phyloP scores from a whole-genome alignment of 768 basidiomycete species.

The Tricholoma bakamatsutake region DNA sequence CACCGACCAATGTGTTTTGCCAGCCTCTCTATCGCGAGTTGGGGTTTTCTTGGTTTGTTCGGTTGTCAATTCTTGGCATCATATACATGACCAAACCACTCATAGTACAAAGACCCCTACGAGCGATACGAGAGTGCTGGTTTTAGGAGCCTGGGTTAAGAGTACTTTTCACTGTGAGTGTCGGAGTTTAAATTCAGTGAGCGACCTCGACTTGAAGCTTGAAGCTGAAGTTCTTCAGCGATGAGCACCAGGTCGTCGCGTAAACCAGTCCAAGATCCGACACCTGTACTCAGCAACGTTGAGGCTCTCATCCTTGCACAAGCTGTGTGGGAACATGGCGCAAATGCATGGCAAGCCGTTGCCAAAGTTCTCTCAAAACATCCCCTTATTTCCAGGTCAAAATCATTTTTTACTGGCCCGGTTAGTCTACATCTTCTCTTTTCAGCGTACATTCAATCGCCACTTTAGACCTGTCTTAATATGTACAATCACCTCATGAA shows the following conservation, averaged over 20 bases:
- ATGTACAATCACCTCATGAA: conserved; percentile 67
- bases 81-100: no score
- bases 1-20: no score
- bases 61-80: no score
- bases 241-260: conserved; percentile 29
- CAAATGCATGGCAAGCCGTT: conserved; percentile 61
- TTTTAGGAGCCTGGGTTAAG: no score
- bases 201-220: no score
- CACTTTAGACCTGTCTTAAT: conserved; percentile 54
- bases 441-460: conserved; percentile 1
- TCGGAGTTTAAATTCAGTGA: no score
- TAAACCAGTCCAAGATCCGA: conserved; percentile 11
- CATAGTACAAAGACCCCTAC: no score
- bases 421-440: conserved; percentile 29
- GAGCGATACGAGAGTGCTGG: no score
- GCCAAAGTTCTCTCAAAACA: conserved; percentile 64
- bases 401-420: conserved; percentile 63
- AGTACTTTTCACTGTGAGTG: no score
- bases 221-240: not conserved
- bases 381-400: conserved; percentile 58
- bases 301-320: conserved; percentile 84
- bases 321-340: conserved; percentile 78
- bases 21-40: no score
- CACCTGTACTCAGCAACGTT: conserved; percentile 30
- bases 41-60: no score